Evolutionary conservation across 805 yeast species (phyloP), one percentile per base, ranked within the genome.

Genomic region (Wickerhamomyces chambardii): DNA sequence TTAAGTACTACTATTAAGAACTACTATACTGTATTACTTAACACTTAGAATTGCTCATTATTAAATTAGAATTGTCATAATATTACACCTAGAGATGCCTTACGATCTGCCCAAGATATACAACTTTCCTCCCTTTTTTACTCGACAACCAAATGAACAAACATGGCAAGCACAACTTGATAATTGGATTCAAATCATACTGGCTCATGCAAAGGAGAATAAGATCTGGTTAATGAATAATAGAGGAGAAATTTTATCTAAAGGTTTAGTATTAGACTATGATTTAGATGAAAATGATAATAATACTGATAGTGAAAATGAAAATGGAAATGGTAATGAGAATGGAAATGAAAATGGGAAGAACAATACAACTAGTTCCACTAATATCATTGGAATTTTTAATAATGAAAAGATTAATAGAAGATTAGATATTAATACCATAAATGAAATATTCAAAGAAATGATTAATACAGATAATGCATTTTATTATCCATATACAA

Each of bases 51-150:
- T 15, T 26, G 26, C 9, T 17, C 6, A 24, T 17, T n/a, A 24
- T 4, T 11, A 34, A 34, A 26, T 16, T 28, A 24, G 5, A 26
- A 12, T 10, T 7, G 6, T n/a, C 6, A 6, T 6, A 26, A 6
- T n/a, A 26, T 14, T 7, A 26, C 6, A 6, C 9, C 17, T 15
- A 17, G 15, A 21, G 15, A 35, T 35, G 37, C 17, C 34, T 18
- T 54, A 52, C 37, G 37, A 45, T 34, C 64, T 63, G 35, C 83
- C 84, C 5, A 54, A 68, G 4, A 76, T 79, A 15, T 76, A 77
- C 48, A 64, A 74, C 28, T 90, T 87, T 56, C 97, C 97, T 6
- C 98, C 98, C 0, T 75, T 90, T 45, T 90, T 77, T 61, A 92
- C 97, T 8, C 69, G 75, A 41, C 98, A 90, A 58, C 87, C 92